Percentiles rank a stretch among this genome's conserved stretches.
phyloP scores from a whole-genome alignment of 306 rosid genomes.

The Lotus japonicus region DNA sequence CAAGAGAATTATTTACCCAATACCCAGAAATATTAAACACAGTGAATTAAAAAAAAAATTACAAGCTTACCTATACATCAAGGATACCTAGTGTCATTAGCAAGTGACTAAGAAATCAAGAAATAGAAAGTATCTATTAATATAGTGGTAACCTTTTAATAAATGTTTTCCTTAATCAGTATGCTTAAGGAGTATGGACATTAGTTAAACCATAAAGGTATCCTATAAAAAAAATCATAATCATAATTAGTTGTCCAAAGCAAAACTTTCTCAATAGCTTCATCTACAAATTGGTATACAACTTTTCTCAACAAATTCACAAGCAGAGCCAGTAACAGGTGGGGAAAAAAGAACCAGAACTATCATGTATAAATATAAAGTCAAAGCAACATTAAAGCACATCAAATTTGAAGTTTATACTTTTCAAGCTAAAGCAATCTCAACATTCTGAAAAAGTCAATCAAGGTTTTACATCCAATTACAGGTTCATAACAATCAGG shows the following conservation, averaged over 20 bases:
- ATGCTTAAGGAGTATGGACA: no score
- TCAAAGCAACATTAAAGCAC: background rate
- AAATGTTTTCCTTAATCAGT: no score
- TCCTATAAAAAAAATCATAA: background rate
- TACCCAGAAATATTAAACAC: no score
- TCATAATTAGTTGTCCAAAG: background rate
- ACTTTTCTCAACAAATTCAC: background rate
- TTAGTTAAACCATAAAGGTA: background rate
- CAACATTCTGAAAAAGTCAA: background rate
- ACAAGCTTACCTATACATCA: background rate
- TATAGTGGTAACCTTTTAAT: no score
- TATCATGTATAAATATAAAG: background rate
- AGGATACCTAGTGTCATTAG: background rate
- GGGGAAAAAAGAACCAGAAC: no score
- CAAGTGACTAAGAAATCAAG: no score
- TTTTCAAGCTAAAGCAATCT: background rate
- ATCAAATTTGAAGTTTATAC: background rate
- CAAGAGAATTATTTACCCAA: no score
- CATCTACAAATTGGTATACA: background rate
- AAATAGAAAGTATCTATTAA: no score
- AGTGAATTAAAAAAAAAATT: no score
- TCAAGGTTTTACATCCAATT: background rate
- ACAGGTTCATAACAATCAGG: no score
- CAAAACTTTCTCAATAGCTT: background rate
- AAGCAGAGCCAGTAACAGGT: background rate